Evolutionary conservation across 1,284 basidiomycete genomes (phyloP).

Genomic region (Apiotrichum mycotoxinovorans): DNA sequence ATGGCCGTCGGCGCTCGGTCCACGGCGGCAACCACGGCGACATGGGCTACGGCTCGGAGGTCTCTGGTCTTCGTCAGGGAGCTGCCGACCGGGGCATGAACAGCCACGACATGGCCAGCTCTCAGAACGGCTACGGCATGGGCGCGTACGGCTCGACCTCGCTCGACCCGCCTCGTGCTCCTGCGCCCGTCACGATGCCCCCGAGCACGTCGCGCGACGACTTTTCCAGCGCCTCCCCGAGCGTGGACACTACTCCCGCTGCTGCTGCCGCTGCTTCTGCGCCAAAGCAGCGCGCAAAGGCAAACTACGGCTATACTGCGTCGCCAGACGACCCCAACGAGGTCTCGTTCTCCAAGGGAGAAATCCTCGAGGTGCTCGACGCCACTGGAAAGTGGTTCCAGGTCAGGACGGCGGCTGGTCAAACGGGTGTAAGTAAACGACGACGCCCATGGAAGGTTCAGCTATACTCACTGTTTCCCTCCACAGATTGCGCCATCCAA

Average conservation of each 20-base stretch:
- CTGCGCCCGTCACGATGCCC: not conserved
- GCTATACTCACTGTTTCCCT: not conserved
- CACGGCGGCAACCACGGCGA: constrained; percentile 16
- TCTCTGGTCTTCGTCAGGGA: constrained; percentile 16
- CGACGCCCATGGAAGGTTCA: too few relatives aligned
- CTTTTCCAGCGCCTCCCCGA: constrained; percentile 6
- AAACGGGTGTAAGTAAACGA: constrained; percentile 59
- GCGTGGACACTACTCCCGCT: constrained; percentile 5
- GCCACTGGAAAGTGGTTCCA: constrained; percentile 96
- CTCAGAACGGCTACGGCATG: constrained; percentile 26
- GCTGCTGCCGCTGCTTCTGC: constrained; percentile 2
- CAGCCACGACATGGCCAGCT: constrained; percentile 21
- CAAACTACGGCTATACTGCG: constrained; percentile 66
- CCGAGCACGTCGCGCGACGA: constrained; percentile 6
- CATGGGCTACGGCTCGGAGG: constrained; percentile 14
- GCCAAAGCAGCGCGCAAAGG: constrained; percentile 34
- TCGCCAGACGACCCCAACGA: constrained; percentile 94
- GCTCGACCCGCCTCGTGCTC: not conserved
- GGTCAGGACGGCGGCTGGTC: constrained; percentile 77
- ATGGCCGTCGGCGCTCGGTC: constrained; percentile 31
- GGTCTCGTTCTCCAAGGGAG: constrained; percentile 89
- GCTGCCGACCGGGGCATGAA: constrained; percentile 28
- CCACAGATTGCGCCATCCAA: constrained; percentile 48
- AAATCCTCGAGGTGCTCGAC: constrained; percentile 89
- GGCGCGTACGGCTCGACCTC: not conserved